These are phyloP conservation scores for Brassica cretica DNA, from an alignment of 345 rosid species.

Conservation along the genomic window DNA sequence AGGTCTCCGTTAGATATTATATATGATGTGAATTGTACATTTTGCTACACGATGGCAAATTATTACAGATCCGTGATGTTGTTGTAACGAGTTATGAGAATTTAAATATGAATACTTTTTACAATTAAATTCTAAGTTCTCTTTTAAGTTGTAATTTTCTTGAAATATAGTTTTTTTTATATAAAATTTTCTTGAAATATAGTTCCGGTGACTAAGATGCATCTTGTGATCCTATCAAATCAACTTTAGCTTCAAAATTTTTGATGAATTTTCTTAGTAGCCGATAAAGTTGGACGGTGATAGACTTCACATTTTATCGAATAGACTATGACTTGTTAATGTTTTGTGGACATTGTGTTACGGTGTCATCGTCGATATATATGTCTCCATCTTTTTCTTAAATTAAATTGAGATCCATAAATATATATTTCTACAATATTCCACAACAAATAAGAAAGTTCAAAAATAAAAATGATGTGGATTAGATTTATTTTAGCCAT, in stretches of 20 bases:
- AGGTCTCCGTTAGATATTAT: constrained; percentile 8
- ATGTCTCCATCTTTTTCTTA: constrained; percentile 18
- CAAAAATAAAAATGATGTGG: constrained; percentile 3
- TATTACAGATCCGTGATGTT: constrained; percentile 26
- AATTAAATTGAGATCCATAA: not conserved
- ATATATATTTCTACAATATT: not conserved
- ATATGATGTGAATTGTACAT: constrained; percentile 28
- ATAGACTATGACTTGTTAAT: constrained; percentile 30
- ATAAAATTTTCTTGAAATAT: not conserved
- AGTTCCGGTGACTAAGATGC: constrained; percentile 16
- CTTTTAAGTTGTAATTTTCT: not conserved
- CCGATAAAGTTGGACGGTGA: constrained; percentile 29
- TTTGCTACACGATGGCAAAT: constrained; percentile 35
- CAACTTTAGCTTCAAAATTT: constrained; percentile 15
- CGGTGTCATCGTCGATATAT: constrained; percentile 26
- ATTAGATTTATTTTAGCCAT: constrained; percentile 8
- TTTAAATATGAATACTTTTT: constrained; percentile 10
- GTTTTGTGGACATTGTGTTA: constrained; percentile 32
- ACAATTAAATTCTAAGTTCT: constrained; percentile 2
- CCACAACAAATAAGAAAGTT: constrained; percentile 11
- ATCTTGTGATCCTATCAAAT: constrained; percentile 28
- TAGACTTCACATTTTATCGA: not conserved
- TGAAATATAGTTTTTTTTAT: not conserved
- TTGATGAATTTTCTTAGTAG: constrained; percentile 14
- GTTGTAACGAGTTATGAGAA: constrained; percentile 16